Evolutionary conservation across 176 grass and related monocot species (phyloP), one percentile per base, ranked within the genome.

Genomic region (Cenchrus fungigraminus): DNA sequence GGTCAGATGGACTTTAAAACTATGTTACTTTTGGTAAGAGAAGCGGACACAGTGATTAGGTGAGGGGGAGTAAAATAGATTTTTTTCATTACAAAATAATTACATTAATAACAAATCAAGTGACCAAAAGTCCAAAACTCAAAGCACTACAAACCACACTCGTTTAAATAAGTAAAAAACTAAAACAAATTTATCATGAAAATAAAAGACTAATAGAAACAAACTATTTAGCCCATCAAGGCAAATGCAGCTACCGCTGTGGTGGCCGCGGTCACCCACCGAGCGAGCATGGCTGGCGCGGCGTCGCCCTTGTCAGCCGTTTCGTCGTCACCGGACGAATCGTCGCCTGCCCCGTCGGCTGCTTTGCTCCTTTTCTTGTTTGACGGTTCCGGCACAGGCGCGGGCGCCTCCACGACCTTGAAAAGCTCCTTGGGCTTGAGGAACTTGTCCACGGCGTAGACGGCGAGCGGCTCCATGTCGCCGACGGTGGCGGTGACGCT

Each of bases 391-490:
- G 91, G 94, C 8, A 87, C 82, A 0, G 89, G 87, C 1, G 87
- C 82, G 0, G 83, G 82, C 12, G 87, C 82, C 74, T 86, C 20
- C 19, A 70, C 58, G 44, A 76, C 79, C 87, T 92, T 97, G 87
- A 86, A 97, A 29, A 97, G 51, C 80, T 97, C 94, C 75, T 89
- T 87, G 15, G 94, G 94, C 75, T 94, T 44, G n/a, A 97, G 82
- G 70, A 97, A 90, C 59, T 90, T 92, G 86, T 42, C 28, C 11
- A 97, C 86, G 34, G 89, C 83, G 77, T 94, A 97, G 25, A 90
- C 72, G 4, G 78, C 89, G 25, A 97, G 79, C n/a, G 91, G 94
- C 50, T 97, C 94, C 28, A 71, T 45, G 77, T 97, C 94, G 12
- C 50, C 84, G 45, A 97, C 81, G 5, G 91, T 93, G 73, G 57